Conservation (phyloP, 345 rosid species). For the Salix brachista region DNA sequence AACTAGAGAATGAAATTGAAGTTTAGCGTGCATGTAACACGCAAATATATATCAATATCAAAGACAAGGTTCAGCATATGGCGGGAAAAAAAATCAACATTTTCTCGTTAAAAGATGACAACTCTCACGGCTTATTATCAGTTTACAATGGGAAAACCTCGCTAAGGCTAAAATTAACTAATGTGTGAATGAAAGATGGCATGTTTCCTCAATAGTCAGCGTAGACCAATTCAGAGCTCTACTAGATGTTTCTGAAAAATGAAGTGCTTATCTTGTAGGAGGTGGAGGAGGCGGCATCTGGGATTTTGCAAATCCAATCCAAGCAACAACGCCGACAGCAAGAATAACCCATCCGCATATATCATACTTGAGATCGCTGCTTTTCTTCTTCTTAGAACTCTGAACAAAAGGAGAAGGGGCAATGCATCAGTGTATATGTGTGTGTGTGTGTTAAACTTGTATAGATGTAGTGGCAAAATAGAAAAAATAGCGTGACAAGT, state of each 20-base stretch:
- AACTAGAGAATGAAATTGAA: background rate
- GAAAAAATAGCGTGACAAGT: background rate
- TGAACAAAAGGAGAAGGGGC: background rate
- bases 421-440: background rate
- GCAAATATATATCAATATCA: background rate
- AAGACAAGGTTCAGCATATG: background rate
- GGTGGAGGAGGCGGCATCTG: slow-evolving; percentile 48
- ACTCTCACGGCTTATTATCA: background rate
- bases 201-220: slow-evolving; percentile 17
- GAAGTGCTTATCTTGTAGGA: slow-evolving; percentile 29
- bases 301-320: slow-evolving; percentile 78
- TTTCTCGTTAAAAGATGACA: background rate
- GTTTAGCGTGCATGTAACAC: background rate
- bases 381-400: slow-evolving; percentile 60
- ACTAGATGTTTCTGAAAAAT: background rate
- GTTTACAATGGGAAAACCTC: slow-evolving; percentile 10
- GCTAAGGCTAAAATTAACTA: slow-evolving; percentile 15
- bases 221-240: background rate
- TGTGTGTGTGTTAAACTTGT: background rate
- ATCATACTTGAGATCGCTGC: slow-evolving; percentile 67
- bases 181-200: background rate
- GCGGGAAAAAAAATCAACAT: background rate
- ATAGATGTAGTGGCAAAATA: background rate
- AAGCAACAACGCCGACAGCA: slow-evolving; percentile 73
- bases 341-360: slow-evolving; percentile 80